These are phyloP conservation scores for Alloascoidea hylecoeti DNA, from an alignment of 805 yeast genomes.

Conservation along the genomic window DNA sequence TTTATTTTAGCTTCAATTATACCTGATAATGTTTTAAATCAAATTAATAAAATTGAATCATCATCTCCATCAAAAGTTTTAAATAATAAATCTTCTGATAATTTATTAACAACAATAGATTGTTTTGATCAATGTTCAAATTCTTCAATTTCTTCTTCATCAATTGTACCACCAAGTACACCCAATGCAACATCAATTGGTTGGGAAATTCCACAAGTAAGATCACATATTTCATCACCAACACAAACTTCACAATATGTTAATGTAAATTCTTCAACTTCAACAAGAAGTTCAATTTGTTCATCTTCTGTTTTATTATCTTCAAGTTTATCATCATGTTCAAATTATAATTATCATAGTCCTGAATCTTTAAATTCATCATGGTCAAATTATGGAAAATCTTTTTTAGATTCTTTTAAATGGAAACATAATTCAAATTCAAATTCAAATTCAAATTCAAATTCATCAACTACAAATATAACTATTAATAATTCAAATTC, in stretches of 20 bases:
- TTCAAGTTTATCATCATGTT: not conserved
- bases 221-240: not conserved
- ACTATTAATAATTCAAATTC: not conserved
- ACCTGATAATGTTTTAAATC: not conserved
- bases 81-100: too few species aligned
- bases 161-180: too few species aligned
- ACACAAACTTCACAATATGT: not conserved
- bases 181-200: not conserved
- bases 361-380: not conserved
- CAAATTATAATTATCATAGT: too few species aligned
- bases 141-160: too few species aligned
- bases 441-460: too few species aligned
- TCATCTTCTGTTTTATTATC: not conserved
- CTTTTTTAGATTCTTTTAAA: not conserved
- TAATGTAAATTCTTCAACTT: not conserved
- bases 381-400: not conserved
- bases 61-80: too few species aligned
- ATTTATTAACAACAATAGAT: too few species aligned
- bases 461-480: too few species aligned
- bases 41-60: not conserved
- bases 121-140: too few species aligned
- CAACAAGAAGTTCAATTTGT: not conserved
- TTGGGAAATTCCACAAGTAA: not conserved
- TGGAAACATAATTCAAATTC: not conserved
- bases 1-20: conserved; percentile 1